These are phyloP conservation scores for Moricandia moricandioides DNA, from an alignment of 345 rosid species.

Conservation along the genomic window DNA sequence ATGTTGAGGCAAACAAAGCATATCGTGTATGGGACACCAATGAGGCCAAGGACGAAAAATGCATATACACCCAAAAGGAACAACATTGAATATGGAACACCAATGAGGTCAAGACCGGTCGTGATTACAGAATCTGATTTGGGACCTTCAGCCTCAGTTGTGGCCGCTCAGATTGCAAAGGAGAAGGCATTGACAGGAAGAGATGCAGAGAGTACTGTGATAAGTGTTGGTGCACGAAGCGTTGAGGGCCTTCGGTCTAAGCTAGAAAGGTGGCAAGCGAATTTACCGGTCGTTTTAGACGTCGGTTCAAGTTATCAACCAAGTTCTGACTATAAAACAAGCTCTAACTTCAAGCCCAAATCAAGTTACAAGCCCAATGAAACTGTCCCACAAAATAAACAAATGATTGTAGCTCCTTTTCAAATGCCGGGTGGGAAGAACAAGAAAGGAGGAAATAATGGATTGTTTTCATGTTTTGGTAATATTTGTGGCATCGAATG, in stretches of 20 bases:
- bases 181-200: conserved; percentile 31
- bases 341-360: conserved; percentile 30
- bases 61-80: conserved; percentile 35
- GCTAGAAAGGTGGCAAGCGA: conserved; percentile 78
- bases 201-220: conserved; percentile 53
- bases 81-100: conserved; percentile 35
- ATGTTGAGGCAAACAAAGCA: conserved; percentile 10
- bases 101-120: conserved; percentile 33
- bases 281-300: conserved; percentile 59
- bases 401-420: conserved; percentile 35
- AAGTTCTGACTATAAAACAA: conserved; percentile 28
- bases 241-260: conserved; percentile 83
- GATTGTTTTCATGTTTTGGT: conserved; percentile 68
- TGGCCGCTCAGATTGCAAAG: conserved; percentile 61
- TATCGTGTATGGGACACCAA: conserved; percentile 34
- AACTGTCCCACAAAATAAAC: conserved; percentile 22
- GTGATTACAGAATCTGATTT: conserved; percentile 63
- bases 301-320: conserved; percentile 42
- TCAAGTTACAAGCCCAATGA: conserved; percentile 36
- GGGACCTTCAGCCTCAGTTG: conserved; percentile 88
- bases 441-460: conserved; percentile 33
- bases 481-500: conserved; percentile 67
- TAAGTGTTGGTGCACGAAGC: conserved; percentile 49
- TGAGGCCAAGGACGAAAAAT: conserved; percentile 25
- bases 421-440: conserved; percentile 22